Base-by-base conservation (phyloP, 495 filamentous ascomycete genomes). In the Penicillium bovifimosum region DNA sequence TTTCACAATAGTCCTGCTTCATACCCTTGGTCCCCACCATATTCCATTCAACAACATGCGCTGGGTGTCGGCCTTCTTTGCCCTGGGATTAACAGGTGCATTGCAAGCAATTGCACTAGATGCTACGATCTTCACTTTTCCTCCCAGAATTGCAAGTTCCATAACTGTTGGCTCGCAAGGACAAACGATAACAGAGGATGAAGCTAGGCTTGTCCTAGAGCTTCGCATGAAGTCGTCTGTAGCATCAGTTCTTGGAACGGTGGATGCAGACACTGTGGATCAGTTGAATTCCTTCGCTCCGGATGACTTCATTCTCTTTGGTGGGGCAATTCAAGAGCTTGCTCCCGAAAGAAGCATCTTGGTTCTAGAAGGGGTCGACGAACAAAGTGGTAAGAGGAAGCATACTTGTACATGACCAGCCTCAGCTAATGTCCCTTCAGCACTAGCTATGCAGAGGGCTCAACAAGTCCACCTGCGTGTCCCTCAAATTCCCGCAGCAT, bases 121-220 rank as follows among this genome's bases (percentile, higher is more conserved):
- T 38, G 63, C 67, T 26, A 68, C 66, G 13, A 60, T 78, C 29
- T 71, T 76, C 41, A 69, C 64, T 5, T 72, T 73, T 24, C 58
- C 64, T 20, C 40, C 51, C 9, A 38, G 29, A 24, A 8, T 32
- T n/a, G 29, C 48, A 18, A 32, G 34, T 10, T 27, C 47, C 2
- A 13, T 39, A 28, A 47, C 50, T 32, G n/a, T 42, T 6, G 38
- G 20, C 8, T 6, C 35, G 10, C 18, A 39, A 10, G 42, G 43
- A 45, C 52, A 52, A 35, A 53, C 52, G 14, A 52, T 74, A 42
- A 66, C 69, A 11, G 71, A 80, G 24, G 67, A 74, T 56, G 66
- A 70, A 31, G 78, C 80, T 39, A 73, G 74, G 57, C 67, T 79
- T 28, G 63, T 85, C 26, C 42, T 85, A 36, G 79, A 81, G 48